A percentile compares a stretch with the other conserved stretches of the same genome.
phyloP scores from a whole-genome alignment of 2,329 filamentous ascomycete genomes.

The Teratosphaeria epicoccoides region DNA sequence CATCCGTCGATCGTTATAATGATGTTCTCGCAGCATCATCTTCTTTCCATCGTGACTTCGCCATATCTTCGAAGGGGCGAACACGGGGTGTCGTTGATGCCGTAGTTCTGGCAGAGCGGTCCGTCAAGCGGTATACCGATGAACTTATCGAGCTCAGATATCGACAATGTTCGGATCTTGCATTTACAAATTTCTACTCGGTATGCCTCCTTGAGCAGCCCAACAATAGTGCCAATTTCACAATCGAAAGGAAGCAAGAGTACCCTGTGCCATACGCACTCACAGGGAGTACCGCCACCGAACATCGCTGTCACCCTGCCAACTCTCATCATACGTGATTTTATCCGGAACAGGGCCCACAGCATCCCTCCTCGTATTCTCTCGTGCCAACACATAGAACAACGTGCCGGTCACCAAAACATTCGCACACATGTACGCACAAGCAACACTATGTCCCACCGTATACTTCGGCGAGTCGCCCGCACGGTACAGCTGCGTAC shows the following conservation, averaged over 20 bases:
- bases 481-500: slow-evolving; percentile 41
- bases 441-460: slow-evolving; percentile 42
- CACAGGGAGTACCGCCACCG: slow-evolving; percentile 48
- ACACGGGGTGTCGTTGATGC: no score
- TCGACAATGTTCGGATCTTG: no score
- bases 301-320: slow-evolving; percentile 52
- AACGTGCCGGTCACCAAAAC: slow-evolving; percentile 43
- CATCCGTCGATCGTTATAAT: no score
- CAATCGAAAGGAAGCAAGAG: no score
- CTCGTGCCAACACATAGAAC: slow-evolving; percentile 44
- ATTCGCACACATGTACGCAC: slow-evolving; percentile 54
- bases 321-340: slow-evolving; percentile 21
- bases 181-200: background rate
- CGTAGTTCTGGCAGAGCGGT: no score
- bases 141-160: no score
- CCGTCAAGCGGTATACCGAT: no score
- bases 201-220: background rate
- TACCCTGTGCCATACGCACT: background rate
- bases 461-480: slow-evolving; percentile 39
- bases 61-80: no score
- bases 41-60: no score
- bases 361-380: slow-evolving; percentile 46
- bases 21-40: no score
- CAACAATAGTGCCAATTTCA: background rate
- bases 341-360: slow-evolving; percentile 31